Percentiles rank a stretch among this genome's conserved stretches.
phyloP scores from a whole-genome alignment of 768 basidiomycete genomes.

The Rhodotorula graminis region DNA sequence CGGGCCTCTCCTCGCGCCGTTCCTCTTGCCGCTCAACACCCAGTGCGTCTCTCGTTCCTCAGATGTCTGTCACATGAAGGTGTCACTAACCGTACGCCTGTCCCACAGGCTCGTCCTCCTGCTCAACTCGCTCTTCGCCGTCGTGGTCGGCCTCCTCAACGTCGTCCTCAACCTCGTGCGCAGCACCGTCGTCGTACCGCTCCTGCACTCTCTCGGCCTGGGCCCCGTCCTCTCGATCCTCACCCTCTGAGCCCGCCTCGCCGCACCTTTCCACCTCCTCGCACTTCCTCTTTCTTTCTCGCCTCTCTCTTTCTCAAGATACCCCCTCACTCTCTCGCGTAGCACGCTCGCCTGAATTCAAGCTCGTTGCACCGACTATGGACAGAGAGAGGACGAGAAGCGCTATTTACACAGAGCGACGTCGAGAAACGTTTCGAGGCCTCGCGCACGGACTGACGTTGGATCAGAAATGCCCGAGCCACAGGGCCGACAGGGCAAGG shows the following conservation, averaged over 20 bases:
- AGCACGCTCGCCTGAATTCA: too few relatives aligned
- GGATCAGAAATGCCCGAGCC: too few relatives aligned
- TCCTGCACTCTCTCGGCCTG: slow-evolving; percentile 13
- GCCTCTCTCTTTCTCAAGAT: not conserved
- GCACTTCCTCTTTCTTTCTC: not conserved
- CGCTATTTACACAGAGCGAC: too few relatives aligned
- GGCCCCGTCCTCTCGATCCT: slow-evolving; percentile 7
- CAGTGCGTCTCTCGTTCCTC: not conserved
- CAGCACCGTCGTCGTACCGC: slow-evolving; percentile 10
- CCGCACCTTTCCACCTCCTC: not conserved
- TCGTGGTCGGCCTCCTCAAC: slow-evolving; percentile 11
- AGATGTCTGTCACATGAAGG: not conserved
- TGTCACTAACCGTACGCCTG: not conserved
- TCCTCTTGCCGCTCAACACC: slow-evolving; percentile 5
- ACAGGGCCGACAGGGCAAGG: not conserved
- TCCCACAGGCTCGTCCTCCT: not conserved
- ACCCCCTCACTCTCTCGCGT: too few relatives aligned
- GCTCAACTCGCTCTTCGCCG: slow-evolving; percentile 9
- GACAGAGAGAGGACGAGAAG: not conserved
- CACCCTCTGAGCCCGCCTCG: slow-evolving; percentile 6
- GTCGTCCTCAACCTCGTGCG: slow-evolving; percentile 18
- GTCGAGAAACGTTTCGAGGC: too few relatives aligned
- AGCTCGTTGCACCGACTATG: too few relatives aligned
- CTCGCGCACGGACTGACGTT: too few relatives aligned
- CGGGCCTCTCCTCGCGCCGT: slow-evolving; percentile 1